Evolutionary conservation across 768 basidiomycete species (phyloP).

Genomic region (Leccinum arenicola): DNA sequence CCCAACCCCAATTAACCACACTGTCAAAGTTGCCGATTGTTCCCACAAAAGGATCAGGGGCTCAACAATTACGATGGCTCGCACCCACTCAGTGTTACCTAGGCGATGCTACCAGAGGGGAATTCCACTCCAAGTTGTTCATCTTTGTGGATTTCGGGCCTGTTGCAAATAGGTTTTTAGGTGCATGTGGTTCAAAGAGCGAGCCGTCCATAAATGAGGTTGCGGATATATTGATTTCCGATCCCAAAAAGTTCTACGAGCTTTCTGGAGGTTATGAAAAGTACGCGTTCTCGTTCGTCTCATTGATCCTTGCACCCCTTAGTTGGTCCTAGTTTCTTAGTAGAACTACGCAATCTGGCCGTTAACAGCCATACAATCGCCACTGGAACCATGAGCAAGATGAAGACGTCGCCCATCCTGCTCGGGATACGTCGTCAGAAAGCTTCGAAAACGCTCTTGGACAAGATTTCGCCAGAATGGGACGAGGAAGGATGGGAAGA

Average conservation of each 20-base stretch:
- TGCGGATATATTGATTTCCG: constrained; percentile 60
- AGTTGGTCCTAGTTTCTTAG: constrained; percentile 59
- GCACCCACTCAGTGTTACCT: constrained; percentile 72
- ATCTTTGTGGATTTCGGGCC: constrained; percentile 86
- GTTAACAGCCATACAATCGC: constrained; percentile 59
- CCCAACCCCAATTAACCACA: constrained; percentile 47
- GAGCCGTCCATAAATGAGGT: constrained; percentile 88
- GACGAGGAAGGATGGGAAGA: constrained; percentile 78
- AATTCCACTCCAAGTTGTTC: constrained; percentile 79
- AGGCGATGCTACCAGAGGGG: constrained; percentile 46
- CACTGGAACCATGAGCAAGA: constrained; percentile 46
- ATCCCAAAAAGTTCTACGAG: constrained; percentile 70
- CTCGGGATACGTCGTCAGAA: constrained; percentile 67
- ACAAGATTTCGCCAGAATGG: constrained; percentile 26
- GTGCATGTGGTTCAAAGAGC: constrained; percentile 81
- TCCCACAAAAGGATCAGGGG: constrained; percentile 45
- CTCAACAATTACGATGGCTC: constrained; percentile 42
- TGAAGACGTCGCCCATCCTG: constrained; percentile 72
- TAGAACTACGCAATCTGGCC: constrained; percentile 84
- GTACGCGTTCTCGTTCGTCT: constrained; percentile 39
- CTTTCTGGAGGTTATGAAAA: constrained; percentile 65
- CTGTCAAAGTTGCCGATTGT: constrained; percentile 66
- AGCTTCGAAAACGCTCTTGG: constrained; percentile 18
- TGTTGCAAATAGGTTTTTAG: constrained; percentile 79
- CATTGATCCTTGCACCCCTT: background rate